Conservation (phyloP, 2,329 filamentous ascomycete genomes). For the Arthroderma sp. region DNA sequence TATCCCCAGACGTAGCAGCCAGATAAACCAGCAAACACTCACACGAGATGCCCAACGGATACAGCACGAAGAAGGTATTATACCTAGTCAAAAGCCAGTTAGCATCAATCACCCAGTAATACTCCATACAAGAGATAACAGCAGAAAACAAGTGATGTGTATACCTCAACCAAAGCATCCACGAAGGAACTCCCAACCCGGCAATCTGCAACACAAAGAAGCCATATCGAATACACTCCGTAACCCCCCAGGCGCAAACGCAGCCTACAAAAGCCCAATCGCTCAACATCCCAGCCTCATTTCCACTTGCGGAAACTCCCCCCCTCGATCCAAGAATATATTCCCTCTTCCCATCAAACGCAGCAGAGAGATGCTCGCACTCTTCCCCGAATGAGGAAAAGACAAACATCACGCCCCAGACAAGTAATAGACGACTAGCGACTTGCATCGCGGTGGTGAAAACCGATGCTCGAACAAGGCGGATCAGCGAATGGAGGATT, state of each 20-base stretch:
- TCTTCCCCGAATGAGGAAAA: conserved; percentile 41
- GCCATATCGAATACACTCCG: conserved; percentile 84
- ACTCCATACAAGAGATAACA: background rate
- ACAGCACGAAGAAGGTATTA: conserved; percentile 85
- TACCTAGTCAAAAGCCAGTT: conserved; percentile 32
- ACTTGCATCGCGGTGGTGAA: conserved; percentile 85
- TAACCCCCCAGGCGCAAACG: conserved; percentile 73
- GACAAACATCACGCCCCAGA: conserved; percentile 67
- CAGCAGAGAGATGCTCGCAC: no score
- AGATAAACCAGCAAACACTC: conserved; percentile 71
- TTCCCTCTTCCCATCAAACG: conserved; percentile 49
- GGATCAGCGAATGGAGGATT: conserved; percentile 64
- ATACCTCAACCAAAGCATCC: conserved; percentile 64
- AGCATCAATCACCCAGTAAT: background rate
- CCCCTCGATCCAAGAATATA: conserved; percentile 19
- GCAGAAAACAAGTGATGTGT: conserved; percentile 5
- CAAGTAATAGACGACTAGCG: conserved; percentile 69
- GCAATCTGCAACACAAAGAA: conserved; percentile 64
- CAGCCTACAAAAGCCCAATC: conserved; percentile 33
- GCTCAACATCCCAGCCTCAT: conserved; percentile 17
- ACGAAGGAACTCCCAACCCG: conserved; percentile 44
- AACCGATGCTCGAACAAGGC: conserved; percentile 73
- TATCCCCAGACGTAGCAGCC: conserved; percentile 48
- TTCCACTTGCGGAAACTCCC: conserved; percentile 5
- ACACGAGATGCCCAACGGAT: conserved; percentile 79